phyloP scores from a whole-genome alignment of 495 filamentous ascomycete species.

The Glarea lozoyensis region DNA sequence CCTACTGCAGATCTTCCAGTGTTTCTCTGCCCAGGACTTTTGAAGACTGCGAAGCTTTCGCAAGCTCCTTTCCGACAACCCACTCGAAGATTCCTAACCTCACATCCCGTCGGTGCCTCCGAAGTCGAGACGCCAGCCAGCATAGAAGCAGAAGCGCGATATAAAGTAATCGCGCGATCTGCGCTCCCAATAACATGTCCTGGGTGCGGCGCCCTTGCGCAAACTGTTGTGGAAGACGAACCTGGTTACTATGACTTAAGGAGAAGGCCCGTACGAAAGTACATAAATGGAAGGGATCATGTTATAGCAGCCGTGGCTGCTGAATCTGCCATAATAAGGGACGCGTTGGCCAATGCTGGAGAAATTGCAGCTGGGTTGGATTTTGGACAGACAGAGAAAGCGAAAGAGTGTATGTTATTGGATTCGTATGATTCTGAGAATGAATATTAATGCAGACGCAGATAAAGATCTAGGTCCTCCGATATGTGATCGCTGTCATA shows the following conservation, averaged over 20 bases:
- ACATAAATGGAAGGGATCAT: constrained; percentile 29
- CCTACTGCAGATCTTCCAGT: constrained; percentile 14
- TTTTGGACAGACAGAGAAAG: background rate
- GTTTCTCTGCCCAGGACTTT: constrained; percentile 17
- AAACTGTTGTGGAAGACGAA: constrained; percentile 55
- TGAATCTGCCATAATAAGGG: constrained; percentile 23
- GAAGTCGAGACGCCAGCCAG: background rate
- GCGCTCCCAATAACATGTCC: constrained; percentile 60
- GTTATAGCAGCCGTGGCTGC: constrained; percentile 9
- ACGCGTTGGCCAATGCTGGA: constrained; percentile 22
- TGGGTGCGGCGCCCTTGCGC: constrained; percentile 82
- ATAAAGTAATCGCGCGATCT: background rate
- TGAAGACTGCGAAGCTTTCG: background rate
- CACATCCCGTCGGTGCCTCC: background rate
- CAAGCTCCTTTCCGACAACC: background rate
- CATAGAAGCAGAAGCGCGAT: background rate
- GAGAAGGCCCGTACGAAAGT: constrained; percentile 42
- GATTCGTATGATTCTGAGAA: too few relatives aligned
- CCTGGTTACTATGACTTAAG: constrained; percentile 66
- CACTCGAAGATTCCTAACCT: background rate
- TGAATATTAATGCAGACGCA: background rate
- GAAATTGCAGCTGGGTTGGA: background rate
- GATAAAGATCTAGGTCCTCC: constrained; percentile 25
- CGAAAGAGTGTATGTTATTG: too few relatives aligned
- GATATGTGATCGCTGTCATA: constrained; percentile 81